Base-by-base conservation (phyloP, 257 asterid species). In the Galeopsis tetrahit region DNA sequence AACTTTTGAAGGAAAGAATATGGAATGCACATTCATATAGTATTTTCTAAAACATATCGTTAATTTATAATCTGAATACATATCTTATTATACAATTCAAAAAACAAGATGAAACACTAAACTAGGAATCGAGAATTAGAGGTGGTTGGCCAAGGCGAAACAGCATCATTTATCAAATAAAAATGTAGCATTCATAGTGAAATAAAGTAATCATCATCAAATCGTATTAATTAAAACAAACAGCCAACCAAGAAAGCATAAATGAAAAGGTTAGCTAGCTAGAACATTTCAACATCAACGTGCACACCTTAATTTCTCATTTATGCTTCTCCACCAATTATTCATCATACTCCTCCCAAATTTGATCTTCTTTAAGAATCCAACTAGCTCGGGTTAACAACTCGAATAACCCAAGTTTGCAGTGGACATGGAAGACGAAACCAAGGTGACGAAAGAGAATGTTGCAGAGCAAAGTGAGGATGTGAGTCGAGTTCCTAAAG, bases 361-460 rank as follows among this genome's bases (percentile, higher is more conserved):
- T 10, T 9, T 51, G 8, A 14, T 17, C 4, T n/a, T n/a, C 34
- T 17, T 53, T 53, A 53, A 53, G 34, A 15, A 15, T 52, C 59
- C 59, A 5, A 1, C 57, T 14, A 15, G 33, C 7, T 6, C 7
- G 5, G 2, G 34, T 53, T 53, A 7, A 6, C 61, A 1, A 13
- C 21, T 48, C 55, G 21, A 48, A n/a, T 4, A 48, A n/a, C 55
- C 55, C n/a, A n/a, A 11, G 3, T 14, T 17, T 28, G 57, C 31
- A 8, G 57, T 51, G 62, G 39, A 62, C n/a, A 68, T 72, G 82
- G 82, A 38, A 48, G 68, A 13, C 32, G 76, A 78, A 38, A 67
- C 43, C 75, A 64, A 73, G 4, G 55, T 28, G 46, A 46, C 10
- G 15, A 44, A 57, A 49, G 31, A 55, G 43, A 53, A 42, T 28